These are phyloP conservation scores for Capronia coronata DNA, from an alignment of 2,329 filamentous ascomycete species.

Conservation along the genomic window DNA sequence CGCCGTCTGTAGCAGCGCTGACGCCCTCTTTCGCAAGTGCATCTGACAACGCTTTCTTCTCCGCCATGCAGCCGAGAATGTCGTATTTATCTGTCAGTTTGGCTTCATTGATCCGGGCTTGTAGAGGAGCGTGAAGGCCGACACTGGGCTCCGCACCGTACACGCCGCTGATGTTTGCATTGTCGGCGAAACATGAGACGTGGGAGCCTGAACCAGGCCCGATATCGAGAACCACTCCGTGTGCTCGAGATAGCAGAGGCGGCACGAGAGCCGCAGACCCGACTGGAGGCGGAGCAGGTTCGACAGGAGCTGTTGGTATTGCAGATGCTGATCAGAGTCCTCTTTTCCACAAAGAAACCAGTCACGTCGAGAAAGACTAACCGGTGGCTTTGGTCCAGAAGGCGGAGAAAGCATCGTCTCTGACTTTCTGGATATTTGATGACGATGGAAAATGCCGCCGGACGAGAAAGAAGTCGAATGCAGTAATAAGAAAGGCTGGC, in stretches of 20 bases:
- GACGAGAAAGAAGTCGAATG: constrained; percentile 14
- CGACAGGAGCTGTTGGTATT: constrained; percentile 19
- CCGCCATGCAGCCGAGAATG: constrained; percentile 44
- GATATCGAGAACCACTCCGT: constrained; percentile 44
- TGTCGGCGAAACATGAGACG: constrained; percentile 41
- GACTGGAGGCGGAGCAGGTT: constrained; percentile 22
- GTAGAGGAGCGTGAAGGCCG: constrained; percentile 43
- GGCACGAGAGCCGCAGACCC: constrained; percentile 38
- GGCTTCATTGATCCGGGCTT: constrained; percentile 22
- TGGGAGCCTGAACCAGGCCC: constrained; percentile 50
- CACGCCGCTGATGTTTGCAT: constrained; percentile 40
- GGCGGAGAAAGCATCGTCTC: constrained; percentile 37
- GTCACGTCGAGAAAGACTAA: constrained; percentile 19
- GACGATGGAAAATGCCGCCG: constrained; percentile 7
- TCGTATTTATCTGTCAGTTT: constrained; percentile 43
- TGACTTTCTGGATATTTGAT: constrained; percentile 28
- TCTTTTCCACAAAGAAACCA: neutral
- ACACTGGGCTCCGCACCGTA: constrained; percentile 51
- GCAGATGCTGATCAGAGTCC: neutral
- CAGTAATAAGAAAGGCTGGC: constrained; percentile 14
- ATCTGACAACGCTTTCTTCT: constrained; percentile 42
- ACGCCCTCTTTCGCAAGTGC: constrained; percentile 41
- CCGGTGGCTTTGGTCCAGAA: constrained; percentile 39
- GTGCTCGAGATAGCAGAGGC: constrained; percentile 36
- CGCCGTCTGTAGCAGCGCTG: constrained; percentile 30